These are phyloP conservation scores for Scytalidium sp. DNA, from an alignment of 2,329 filamentous ascomycete species.

Conservation along the genomic window DNA sequence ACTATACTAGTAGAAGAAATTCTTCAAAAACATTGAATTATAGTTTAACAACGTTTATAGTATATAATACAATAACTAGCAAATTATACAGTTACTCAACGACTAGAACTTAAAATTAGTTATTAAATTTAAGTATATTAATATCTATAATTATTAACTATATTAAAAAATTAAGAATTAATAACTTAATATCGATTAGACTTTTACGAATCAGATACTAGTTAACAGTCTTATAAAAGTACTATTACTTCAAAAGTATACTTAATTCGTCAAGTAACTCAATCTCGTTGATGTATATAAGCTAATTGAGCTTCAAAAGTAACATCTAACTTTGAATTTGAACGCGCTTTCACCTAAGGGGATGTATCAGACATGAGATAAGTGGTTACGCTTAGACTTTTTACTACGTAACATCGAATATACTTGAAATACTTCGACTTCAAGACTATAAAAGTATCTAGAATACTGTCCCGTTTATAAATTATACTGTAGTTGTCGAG, in stretches of 20 bases:
- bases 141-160: slow-evolving; percentile 24
- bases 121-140: slow-evolving; percentile 18
- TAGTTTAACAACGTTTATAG: background rate
- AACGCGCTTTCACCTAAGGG: no score
- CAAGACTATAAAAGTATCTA: no score
- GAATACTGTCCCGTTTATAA: no score
- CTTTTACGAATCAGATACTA: slow-evolving; percentile 14
- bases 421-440: no score
- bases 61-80: slow-evolving; percentile 13
- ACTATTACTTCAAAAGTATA: slow-evolving; percentile 1
- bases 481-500: no score
- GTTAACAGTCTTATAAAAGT: slow-evolving; percentile 19
- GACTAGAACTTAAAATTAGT: slow-evolving; percentile 9
- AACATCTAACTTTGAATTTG: no score
- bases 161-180: slow-evolving; percentile 16
- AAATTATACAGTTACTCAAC: slow-evolving; percentile 3
- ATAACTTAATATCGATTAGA: slow-evolving; percentile 18
- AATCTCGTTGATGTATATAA: slow-evolving; percentile 35
- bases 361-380: no score
- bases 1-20: background rate
- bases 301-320: no score
- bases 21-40: background rate
- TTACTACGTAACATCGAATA: no score
- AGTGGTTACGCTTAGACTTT: no score
- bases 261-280: slow-evolving; percentile 6